Conservation (phyloP, 179 eudicot genomes). For the Dionaea muscipula region DNA sequence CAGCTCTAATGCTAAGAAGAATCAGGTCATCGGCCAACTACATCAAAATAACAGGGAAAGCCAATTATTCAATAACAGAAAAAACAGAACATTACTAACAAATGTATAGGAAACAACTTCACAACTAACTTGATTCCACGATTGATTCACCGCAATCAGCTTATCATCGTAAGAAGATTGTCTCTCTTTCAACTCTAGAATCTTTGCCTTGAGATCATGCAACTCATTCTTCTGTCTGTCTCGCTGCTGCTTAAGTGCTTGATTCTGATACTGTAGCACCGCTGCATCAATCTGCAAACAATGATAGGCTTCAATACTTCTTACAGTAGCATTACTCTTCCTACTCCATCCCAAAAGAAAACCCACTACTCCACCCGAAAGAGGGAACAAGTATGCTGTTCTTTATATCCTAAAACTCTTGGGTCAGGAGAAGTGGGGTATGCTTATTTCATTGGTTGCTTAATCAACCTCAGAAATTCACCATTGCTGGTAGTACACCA, state of each 20-base stretch:
- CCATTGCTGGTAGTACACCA: too few relatives aligned
- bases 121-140: slow-evolving; percentile 68
- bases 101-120: neutral
- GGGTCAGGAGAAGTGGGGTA: neutral
- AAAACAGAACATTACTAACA: slow-evolving; percentile 3
- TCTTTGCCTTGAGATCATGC: slow-evolving; percentile 66
- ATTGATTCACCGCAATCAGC: slow-evolving; percentile 48
- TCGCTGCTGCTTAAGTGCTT: slow-evolving; percentile 72
- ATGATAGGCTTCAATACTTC: slow-evolving; percentile 2
- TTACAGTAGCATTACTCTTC: neutral
- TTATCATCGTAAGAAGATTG: slow-evolving; percentile 63
- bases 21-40: slow-evolving; percentile 71
- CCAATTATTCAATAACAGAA: neutral
- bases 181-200: slow-evolving; percentile 51
- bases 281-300: slow-evolving; percentile 70
- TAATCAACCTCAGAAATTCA: too few relatives aligned
- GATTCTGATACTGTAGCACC: slow-evolving; percentile 84
- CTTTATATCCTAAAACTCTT: too few relatives aligned
- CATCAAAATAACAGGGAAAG: slow-evolving; percentile 8
- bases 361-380: neutral
- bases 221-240: slow-evolving; percentile 72
- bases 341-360: neutral
- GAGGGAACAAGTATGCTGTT: too few relatives aligned
- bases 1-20: slow-evolving; percentile 61
- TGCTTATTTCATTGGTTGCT: neutral